These are phyloP conservation scores for Cryphonectria naterciae DNA, from an alignment of 2,329 filamentous ascomycete species.

Conservation along the genomic window DNA sequence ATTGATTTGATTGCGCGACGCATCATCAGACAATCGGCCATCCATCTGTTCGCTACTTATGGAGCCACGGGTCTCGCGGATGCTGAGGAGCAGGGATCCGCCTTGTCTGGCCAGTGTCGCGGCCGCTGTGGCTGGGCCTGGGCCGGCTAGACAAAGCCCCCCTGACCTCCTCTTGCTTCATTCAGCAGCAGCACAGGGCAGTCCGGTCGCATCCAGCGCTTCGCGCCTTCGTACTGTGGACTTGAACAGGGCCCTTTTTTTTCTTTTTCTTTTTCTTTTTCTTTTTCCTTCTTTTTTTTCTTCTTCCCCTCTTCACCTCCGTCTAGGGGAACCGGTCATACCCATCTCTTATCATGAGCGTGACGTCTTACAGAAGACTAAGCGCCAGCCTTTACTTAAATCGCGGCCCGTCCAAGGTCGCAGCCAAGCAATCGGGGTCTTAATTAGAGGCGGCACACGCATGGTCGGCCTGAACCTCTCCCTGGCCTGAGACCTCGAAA, in stretches of 20 bases:
- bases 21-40: conserved; percentile 27
- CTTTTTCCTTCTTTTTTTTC: background rate
- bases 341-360: background rate
- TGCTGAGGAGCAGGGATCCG: conserved; percentile 21
- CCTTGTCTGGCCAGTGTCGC: conserved; percentile 20
- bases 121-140: conserved; percentile 18
- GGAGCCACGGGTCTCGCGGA: conserved; percentile 28
- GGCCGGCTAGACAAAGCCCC: conserved; percentile 15
- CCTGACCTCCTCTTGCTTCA: conserved; percentile 15
- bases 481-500: conserved; percentile 11
- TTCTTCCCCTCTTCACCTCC: background rate
- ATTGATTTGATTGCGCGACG: conserved; percentile 26
- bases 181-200: conserved; percentile 21
- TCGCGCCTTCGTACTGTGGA: background rate
- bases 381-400: background rate
- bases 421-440: background rate
- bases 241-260: background rate
- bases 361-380: background rate
- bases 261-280: background rate
- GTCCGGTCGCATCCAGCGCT: conserved; percentile 28
- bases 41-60: conserved; percentile 15
- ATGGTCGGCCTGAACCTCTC: conserved; percentile 19
- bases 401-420: background rate
- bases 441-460: background rate
- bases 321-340: background rate